Evolutionary conservation across 2,329 filamentous ascomycete species (phyloP).

Genomic region (Trichoderma hamatum): DNA sequence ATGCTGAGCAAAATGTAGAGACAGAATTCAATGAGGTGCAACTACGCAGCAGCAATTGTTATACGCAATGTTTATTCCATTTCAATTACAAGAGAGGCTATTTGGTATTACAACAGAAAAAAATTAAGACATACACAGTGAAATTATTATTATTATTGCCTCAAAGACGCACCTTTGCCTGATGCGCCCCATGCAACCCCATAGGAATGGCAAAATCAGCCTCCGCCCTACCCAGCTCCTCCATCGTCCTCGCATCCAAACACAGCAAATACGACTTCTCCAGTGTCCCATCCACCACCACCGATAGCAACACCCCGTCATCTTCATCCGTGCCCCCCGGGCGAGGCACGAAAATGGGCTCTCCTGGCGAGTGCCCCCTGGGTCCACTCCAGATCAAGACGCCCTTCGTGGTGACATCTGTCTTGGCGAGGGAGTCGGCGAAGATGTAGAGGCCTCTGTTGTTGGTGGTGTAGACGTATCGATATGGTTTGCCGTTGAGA

Average conservation of each 20-base stretch:
- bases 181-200: conserved; percentile 66
- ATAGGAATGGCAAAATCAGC: conserved; percentile 62
- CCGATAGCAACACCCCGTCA: conserved; percentile 62
- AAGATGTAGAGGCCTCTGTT: conserved; percentile 62
- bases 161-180: background rate
- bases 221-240: conserved; percentile 66
- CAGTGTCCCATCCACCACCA: conserved; percentile 65
- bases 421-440: conserved; percentile 67
- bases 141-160: background rate
- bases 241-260: conserved; percentile 64
- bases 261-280: conserved; percentile 67
- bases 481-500: conserved; percentile 55
- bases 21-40: background rate
- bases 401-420: conserved; percentile 59
- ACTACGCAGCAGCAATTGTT: too few species aligned
- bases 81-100: background rate
- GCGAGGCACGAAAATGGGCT: conserved; percentile 66
- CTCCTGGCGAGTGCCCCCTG: conserved; percentile 66
- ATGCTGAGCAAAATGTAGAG: background rate
- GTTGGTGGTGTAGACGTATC: conserved; percentile 63
- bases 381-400: conserved; percentile 60
- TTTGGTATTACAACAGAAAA: background rate
- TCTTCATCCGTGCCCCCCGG: conserved; percentile 57
- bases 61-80: background rate
- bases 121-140: background rate